Base-by-base conservation (phyloP, 1,139 yeast genomes). In the Suhomyces wounanorum region DNA sequence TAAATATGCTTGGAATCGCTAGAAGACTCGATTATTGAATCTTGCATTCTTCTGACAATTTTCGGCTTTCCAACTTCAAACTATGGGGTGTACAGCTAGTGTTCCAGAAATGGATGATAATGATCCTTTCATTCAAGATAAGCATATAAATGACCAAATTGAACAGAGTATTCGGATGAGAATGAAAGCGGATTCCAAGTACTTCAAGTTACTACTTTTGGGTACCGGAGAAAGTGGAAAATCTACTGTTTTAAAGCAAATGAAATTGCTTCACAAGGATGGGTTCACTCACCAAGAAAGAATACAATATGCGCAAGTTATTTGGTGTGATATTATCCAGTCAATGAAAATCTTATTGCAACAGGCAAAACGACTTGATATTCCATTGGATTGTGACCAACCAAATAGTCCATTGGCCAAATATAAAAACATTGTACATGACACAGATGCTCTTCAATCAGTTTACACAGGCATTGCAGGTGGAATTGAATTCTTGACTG, bases 141-240 rank as follows among this genome's bases (percentile, higher is more conserved):
- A 77, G 55, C 69, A 72, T 46, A 77, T 84, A 28, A 83, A 85
- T 56, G 88, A 84, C 59, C 84, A 81, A 10, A 86, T 89, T 48
- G 95, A 89, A 57, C 85, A 83, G 59, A 75, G 83, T 40, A 68
- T 89, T 54, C 79, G 77, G 56, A 72, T 76, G 58, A 82, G 80
- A 52, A 79, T 79, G 56, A 81, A 78, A 55, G 72, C 74, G 52
- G 83, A 66, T 39, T 68, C 67, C 51, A 66, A 69, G 37, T 86
- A 79, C 59, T 78, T 85, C 49, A 87, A 87, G 64, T 73, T 92
- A 52, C 69, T 92, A 44, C 71, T 91, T 17, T 70, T 91, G 28
- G 99, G 99, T 25, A 92, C 98, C 0, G 99, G 99, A 8, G 99
- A 94, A 68, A 85, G 94, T 50, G 99, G 99, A 8, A 94, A 94